Evolutionary conservation across 352 stramenopile species (phyloP).

Genomic region (Phytopythium chamaehyphon): DNA sequence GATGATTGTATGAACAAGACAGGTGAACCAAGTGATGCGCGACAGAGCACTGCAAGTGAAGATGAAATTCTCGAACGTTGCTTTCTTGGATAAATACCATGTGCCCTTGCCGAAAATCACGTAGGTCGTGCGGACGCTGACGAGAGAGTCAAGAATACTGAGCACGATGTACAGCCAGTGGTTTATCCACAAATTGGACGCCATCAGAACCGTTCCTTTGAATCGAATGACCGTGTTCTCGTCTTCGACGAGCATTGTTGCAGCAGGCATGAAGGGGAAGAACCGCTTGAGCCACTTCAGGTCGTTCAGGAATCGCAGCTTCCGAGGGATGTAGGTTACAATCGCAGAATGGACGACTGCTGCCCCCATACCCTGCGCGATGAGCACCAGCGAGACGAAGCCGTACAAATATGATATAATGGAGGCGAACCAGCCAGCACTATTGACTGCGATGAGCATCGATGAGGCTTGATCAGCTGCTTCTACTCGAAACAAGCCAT

Average conservation of each 20-base stretch:
- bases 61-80: constrained; percentile 28
- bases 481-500: constrained; percentile 19
- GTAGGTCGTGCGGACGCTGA: constrained; percentile 27
- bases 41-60: constrained; percentile 29
- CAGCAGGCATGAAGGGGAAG: constrained; percentile 13
- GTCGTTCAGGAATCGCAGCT: constrained; percentile 9
- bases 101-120: constrained; percentile 27
- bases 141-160: constrained; percentile 29
- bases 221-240: constrained; percentile 15
- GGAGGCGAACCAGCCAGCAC: constrained; percentile 15
- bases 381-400: constrained; percentile 22
- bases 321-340: constrained; percentile 18
- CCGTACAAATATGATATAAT: constrained; percentile 22
- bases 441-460: constrained; percentile 14
- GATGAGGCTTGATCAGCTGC: constrained; percentile 8
- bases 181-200: constrained; percentile 43
- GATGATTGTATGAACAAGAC: constrained; percentile 22
- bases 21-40: constrained; percentile 34
- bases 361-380: constrained; percentile 9
- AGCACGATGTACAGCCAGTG: constrained; percentile 41
- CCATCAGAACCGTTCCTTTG: constrained; percentile 22
- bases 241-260: constrained; percentile 8
- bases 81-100: constrained; percentile 30
- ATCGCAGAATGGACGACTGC: constrained; percentile 5
- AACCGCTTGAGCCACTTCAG: constrained; percentile 3